Evolutionary conservation across 148 eudicot species (phyloP).

Genomic region (Fagopyrum homotropicum): DNA sequence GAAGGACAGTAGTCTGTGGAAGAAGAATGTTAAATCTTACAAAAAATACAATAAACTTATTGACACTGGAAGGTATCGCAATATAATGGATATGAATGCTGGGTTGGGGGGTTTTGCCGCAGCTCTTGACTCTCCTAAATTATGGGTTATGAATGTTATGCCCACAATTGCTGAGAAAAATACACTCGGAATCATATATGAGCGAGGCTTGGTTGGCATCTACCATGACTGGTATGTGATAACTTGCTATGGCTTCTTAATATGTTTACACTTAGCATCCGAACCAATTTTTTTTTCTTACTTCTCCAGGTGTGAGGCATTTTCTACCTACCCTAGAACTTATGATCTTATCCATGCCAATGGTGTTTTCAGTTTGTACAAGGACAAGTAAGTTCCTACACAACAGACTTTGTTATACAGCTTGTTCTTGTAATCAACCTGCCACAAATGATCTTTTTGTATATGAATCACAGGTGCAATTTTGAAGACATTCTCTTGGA

Average conservation of each 20-base stretch:
- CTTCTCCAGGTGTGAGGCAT: constrained; percentile 77
- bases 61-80: constrained; percentile 89
- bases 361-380: constrained; percentile 79
- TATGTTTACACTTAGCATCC: neutral
- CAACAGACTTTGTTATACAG: too few species aligned
- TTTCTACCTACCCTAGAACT: constrained; percentile 94
- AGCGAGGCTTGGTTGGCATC: constrained; percentile 87
- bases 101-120: constrained; percentile 96
- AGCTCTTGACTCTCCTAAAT: constrained; percentile 67
- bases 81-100: constrained; percentile 98
- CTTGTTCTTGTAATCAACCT: neutral
- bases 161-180: constrained; percentile 80
- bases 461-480: constrained; percentile 43
- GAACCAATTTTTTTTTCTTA: constrained; percentile 5
- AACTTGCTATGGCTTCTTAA: neutral
- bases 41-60: constrained; percentile 60
- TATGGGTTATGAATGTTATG: constrained; percentile 98
- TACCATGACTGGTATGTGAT: constrained; percentile 81
- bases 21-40: constrained; percentile 77
- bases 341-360: constrained; percentile 89
- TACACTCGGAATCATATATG: constrained; percentile 76
- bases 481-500: constrained; percentile 82
- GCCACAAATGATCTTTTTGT: neutral
- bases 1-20: constrained; percentile 72
- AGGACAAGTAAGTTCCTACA: constrained; percentile 56